phyloP scores from a whole-genome alignment of 306 rosid species.

The Castanea sativa region DNA sequence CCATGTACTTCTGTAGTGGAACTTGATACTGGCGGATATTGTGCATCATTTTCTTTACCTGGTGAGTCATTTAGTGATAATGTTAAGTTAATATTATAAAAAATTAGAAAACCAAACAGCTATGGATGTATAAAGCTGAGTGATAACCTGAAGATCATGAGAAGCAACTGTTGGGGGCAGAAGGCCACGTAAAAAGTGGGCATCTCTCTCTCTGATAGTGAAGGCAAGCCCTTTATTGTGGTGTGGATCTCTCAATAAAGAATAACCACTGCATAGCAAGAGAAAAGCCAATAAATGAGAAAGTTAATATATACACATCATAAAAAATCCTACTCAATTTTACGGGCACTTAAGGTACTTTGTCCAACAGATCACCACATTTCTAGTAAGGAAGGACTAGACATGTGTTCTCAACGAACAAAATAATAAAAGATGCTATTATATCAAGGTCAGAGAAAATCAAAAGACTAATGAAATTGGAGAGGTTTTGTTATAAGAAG shows the following conservation, averaged over 20 bases:
- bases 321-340: not conserved
- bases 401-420: not conserved
- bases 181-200: constrained; percentile 91
- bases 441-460: not conserved
- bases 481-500: not conserved
- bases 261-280: constrained; percentile 60
- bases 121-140: not conserved
- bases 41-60: constrained; percentile 85
- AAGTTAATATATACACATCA: constrained; percentile 4
- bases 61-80: constrained; percentile 17
- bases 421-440: too few relatives aligned
- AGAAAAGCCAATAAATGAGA: constrained; percentile 1
- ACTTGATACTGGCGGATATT: constrained; percentile 74
- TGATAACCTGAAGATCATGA: constrained; percentile 81
- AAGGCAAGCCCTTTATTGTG: constrained; percentile 94
- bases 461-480: not conserved
- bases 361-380: not conserved
- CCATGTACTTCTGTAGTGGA: constrained; percentile 86
- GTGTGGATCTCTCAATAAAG: constrained; percentile 87
- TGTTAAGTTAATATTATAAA: not conserved
- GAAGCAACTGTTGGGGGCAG: constrained; percentile 74
- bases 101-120: not conserved
- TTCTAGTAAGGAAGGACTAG: not conserved
- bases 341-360: not conserved
- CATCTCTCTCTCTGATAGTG: constrained; percentile 88